phyloP scores from a whole-genome alignment of 2,329 filamentous ascomycete species.

The Periconia digitata region DNA sequence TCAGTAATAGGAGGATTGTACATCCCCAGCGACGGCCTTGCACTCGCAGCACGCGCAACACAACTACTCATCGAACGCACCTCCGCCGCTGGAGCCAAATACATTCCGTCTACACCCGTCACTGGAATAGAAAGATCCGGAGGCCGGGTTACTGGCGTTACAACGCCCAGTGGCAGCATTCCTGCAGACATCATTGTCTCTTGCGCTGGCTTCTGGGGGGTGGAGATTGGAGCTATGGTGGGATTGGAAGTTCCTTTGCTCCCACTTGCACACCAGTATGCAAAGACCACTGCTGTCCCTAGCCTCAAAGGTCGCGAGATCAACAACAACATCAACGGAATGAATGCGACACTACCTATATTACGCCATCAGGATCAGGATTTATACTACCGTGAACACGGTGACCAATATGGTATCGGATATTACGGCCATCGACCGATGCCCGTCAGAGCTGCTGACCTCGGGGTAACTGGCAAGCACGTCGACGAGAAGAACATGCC shows the following conservation, averaged over 20 bases:
- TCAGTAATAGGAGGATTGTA: slow-evolving; percentile 61
- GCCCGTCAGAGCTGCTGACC: slow-evolving; percentile 57
- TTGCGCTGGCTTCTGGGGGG: slow-evolving; percentile 68
- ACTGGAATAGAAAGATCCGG: slow-evolving; percentile 56
- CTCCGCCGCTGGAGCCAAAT: slow-evolving; percentile 58
- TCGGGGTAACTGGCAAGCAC: slow-evolving; percentile 56
- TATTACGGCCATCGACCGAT: slow-evolving; percentile 66
- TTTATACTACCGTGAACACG: slow-evolving; percentile 66
- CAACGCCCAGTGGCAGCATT: slow-evolving; percentile 52
- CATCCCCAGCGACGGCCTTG: slow-evolving; percentile 63
- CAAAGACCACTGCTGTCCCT: slow-evolving; percentile 60
- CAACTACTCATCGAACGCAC: slow-evolving; percentile 63
- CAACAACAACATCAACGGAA: slow-evolving; percentile 49
- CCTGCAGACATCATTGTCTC: slow-evolving; percentile 63
- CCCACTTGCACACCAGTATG: slow-evolving; percentile 66
- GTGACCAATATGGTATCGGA: slow-evolving; percentile 63
- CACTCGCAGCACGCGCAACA: slow-evolving; percentile 62
- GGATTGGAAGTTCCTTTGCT: slow-evolving; percentile 60
- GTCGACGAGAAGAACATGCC: slow-evolving; percentile 65
- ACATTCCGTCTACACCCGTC: slow-evolving; percentile 59
- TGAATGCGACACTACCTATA: slow-evolving; percentile 57
- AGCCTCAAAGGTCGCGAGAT: slow-evolving; percentile 45
- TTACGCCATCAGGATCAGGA: slow-evolving; percentile 65
- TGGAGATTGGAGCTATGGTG: slow-evolving; percentile 64
- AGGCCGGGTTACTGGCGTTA: slow-evolving; percentile 59